A percentile compares a stretch with the other conserved stretches of the same genome.
These are phyloP conservation scores for Backusella liffmaniae DNA, from an alignment of 192 early-diverging fungal species.

Conservation along the genomic window DNA sequence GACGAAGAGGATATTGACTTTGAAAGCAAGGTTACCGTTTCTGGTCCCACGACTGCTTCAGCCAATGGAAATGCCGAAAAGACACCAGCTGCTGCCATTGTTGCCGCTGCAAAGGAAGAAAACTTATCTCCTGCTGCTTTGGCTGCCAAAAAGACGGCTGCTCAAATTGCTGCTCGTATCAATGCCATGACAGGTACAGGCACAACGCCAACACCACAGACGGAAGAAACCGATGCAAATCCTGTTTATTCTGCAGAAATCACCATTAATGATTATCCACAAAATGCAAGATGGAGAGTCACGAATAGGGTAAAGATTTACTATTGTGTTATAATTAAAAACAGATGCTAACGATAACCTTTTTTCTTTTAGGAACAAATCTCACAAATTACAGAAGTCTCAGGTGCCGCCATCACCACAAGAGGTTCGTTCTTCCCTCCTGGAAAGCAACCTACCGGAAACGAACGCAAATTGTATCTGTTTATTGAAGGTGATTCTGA, in stretches of 20 bases:
- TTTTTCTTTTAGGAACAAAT: constrained; percentile 70
- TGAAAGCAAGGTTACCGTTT: constrained; percentile 34
- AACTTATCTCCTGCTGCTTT: constrained; percentile 19
- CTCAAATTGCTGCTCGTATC: constrained; percentile 55
- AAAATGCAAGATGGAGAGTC: constrained; percentile 93
- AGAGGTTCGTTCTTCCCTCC: constrained; percentile 85
- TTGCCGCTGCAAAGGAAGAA: constrained; percentile 16
- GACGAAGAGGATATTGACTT: constrained; percentile 56
- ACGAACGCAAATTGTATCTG: constrained; percentile 92
- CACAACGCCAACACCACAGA: constrained; percentile 7
- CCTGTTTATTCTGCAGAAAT: constrained; percentile 77
- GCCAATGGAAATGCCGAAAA: constrained; percentile 35
- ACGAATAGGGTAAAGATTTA: constrained; percentile 74
- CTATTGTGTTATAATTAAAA: neutral
- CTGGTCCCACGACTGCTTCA: neutral
- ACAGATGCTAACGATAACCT: neutral
- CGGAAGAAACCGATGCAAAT: constrained; percentile 32
- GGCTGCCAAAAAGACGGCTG: constrained; percentile 47
- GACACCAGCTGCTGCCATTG: constrained; percentile 23
- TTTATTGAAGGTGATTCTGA: constrained; percentile 95
- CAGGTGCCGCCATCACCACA: constrained; percentile 94
- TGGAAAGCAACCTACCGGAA: constrained; percentile 72
- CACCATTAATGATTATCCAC: constrained; percentile 97
- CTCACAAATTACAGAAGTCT: constrained; percentile 86
- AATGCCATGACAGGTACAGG: constrained; percentile 49